Evolutionary conservation across 169 alveolate species (phyloP).

Genomic region (Cryptosporidium felis): DNA sequence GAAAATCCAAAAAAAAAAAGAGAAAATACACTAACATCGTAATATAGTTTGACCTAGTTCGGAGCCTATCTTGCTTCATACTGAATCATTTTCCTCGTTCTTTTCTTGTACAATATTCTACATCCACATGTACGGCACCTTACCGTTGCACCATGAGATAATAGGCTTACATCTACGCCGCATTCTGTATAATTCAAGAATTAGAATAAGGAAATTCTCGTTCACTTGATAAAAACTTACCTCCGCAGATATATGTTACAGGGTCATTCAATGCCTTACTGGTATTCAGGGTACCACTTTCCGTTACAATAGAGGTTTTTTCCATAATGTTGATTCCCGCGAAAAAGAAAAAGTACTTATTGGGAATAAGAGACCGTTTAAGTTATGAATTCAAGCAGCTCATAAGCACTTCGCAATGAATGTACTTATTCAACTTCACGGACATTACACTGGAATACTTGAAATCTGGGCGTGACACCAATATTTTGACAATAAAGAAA

Average conservation of each 20-base stretch:
- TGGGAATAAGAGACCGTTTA: too few species aligned
- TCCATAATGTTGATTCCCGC: constrained; percentile 27
- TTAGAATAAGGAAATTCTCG: neutral
- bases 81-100: constrained; percentile 75
- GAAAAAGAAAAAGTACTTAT: too few species aligned
- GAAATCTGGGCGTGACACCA: too few species aligned
- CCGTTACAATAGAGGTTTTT: neutral
- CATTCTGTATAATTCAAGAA: constrained; percentile 63
- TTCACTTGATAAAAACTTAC: constrained; percentile 33
- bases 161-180: constrained; percentile 72
- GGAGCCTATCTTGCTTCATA: constrained; percentile 75
- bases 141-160: constrained; percentile 71
- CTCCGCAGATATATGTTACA: constrained; percentile 73
- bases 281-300: neutral
- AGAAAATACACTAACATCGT: neutral
- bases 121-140: constrained; percentile 77
- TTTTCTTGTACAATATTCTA: constrained; percentile 73
- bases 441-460: too few species aligned
- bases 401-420: too few species aligned
- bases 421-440: too few species aligned
- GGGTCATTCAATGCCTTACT: constrained; percentile 31
- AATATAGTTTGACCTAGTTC: neutral
- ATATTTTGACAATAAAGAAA: neutral
- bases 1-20: neutral
- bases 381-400: too few species aligned